Conservation (phyloP, 2,329 filamentous ascomycete species). For the Helicocarpus griseus region DNA sequence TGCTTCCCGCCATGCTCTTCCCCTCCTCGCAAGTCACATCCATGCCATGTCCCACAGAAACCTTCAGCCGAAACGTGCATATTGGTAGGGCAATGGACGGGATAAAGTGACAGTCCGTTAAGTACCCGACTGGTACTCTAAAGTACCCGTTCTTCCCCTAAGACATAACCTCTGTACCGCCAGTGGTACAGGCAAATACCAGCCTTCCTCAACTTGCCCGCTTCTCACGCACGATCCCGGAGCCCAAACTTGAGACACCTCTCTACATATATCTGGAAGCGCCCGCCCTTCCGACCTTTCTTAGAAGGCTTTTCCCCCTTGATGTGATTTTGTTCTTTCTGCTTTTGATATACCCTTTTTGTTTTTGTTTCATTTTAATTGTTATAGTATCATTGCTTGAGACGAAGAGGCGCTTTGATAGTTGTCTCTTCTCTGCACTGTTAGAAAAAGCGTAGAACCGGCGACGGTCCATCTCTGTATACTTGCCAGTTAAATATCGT, state of each 20-base stretch:
- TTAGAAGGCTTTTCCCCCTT: not conserved
- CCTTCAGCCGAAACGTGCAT: slow-evolving; percentile 1
- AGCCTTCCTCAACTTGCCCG: not conserved
- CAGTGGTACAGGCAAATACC: not conserved
- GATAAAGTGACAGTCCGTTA: not conserved
- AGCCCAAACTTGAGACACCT: not conserved
- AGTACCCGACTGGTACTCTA: not conserved
- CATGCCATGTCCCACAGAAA: not conserved
- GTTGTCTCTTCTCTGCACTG: not conserved
- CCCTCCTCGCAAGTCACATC: slow-evolving; percentile 1
- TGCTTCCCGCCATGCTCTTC: not conserved
- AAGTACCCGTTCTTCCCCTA: not conserved
- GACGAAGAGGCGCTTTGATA: slow-evolving; percentile 4
- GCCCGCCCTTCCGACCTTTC: not conserved
- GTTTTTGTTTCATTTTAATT: slow-evolving; percentile 3
- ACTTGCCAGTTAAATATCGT: not conserved
- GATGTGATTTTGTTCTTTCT: slow-evolving; percentile 1
- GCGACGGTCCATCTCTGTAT: slow-evolving; percentile 2
- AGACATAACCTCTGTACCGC: not conserved
- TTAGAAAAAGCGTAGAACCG: slow-evolving; percentile 4
- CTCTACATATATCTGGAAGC: slow-evolving; percentile 6
- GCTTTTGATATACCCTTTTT: not conserved
- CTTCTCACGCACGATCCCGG: not conserved
- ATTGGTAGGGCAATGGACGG: not conserved
- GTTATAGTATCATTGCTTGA: not conserved